Evolutionary conservation across 2,329 filamentous ascomycete species (phyloP), one percentile per base, ranked within the genome.

Genomic region (Pseudocercospora pini-densiflorae): DNA sequence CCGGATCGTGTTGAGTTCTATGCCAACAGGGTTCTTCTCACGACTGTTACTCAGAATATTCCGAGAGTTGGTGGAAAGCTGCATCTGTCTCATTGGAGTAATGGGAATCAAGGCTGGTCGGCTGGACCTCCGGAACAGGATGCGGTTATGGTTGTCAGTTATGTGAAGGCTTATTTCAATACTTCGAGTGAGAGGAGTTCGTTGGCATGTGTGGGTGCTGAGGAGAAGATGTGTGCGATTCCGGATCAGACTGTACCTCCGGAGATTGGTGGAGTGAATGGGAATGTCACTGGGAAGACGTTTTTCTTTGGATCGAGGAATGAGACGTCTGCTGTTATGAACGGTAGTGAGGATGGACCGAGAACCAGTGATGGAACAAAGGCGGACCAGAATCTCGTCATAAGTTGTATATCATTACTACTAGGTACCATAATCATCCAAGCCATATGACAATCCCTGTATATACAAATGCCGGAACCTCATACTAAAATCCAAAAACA

Each of bases 121-220:
- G 88, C 83, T 12, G 92, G 91, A 0, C 92, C 92, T 2, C 91
- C 92, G 0, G 70, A 71, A 0, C 68, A 81, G 36, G 89, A 93
- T 72, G 87, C 91, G 0, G 79, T 84, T 19, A 82, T 92, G 72
- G 86, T 84, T 6, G 83, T 94, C 24, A 86, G 83, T 43, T 93
- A 93, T 73, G 85, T 93, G 64, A 92, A 92, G 77, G 89, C 89
- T 0, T 94, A 94, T 78, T 94, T 93, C 81, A 94, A 94, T 81
- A 89, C 89, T 16, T 70, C 69, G 19, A 57, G 58, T n/a, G 59
- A 40, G 49, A 45, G n/a, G 29, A 53, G 4, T 16, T 43, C 24
- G 21, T 19, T 45, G 19, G 33, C 40, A 54, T 19, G 47, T 8
- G n/a, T 43, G 12, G 24, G 47, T 10, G 31, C 10, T 21, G 51